Percentiles rank a stretch among this genome's conserved stretches.
These are phyloP conservation scores for Ascochyta clinopodiicola DNA, from an alignment of 2,329 filamentous ascomycete species.

Conservation along the genomic window DNA sequence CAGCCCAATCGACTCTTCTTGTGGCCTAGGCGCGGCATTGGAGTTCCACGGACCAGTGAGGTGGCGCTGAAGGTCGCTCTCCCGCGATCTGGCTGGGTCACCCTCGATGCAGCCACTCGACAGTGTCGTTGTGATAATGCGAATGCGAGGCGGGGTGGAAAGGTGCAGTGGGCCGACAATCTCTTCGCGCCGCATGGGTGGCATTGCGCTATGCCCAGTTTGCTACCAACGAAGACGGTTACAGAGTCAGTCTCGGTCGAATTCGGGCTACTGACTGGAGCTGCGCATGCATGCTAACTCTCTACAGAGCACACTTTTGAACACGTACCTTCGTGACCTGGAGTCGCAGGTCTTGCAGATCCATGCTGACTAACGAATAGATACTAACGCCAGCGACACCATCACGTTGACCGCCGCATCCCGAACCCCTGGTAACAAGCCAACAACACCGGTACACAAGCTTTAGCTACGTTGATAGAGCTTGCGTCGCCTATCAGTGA, in stretches of 20 bases:
- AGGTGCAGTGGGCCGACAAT: constrained; percentile 17
- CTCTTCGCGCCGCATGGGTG: constrained; percentile 23
- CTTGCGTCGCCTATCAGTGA: neutral
- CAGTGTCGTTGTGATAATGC: constrained; percentile 20
- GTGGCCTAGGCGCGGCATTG: constrained; percentile 47
- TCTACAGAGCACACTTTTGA: neutral
- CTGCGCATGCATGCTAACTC: neutral
- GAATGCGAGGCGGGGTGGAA: constrained; percentile 32
- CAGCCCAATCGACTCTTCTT: constrained; percentile 47
- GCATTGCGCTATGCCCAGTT: constrained; percentile 27
- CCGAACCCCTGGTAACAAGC: neutral
- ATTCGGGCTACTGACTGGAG: constrained; percentile 18
- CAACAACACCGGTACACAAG: neutral
- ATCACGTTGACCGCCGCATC: neutral
- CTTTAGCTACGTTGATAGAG: neutral
- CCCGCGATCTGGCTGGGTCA: constrained; percentile 12
- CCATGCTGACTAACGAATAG: constrained; percentile 2
- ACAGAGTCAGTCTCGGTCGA: constrained; percentile 22
- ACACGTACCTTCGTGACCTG: neutral
- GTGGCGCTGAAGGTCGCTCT: constrained; percentile 16
- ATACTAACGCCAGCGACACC: neutral
- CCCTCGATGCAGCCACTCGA: constrained; percentile 12
- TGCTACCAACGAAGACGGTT: constrained; percentile 8
- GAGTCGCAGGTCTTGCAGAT: neutral
- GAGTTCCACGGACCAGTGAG: constrained; percentile 13